Evolutionary conservation across 176 grass and related monocot genomes (phyloP).

Genomic region (Triticum dicoccoides): DNA sequence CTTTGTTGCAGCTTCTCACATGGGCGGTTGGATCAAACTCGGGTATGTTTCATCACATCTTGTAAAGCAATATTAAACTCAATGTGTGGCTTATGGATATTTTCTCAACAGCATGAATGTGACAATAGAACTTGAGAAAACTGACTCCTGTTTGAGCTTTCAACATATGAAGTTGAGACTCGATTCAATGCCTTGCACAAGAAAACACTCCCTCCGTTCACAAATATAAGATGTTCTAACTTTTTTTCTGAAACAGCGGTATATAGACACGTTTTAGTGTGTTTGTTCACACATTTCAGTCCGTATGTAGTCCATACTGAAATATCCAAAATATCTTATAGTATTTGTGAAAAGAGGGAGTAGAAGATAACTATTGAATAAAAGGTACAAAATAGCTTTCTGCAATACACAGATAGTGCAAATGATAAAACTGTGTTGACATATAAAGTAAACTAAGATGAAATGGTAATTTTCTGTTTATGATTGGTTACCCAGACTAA

Average conservation of each 20-base stretch:
- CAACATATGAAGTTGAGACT: not conserved
- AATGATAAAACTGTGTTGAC: not conserved
- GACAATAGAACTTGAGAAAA: not conserved
- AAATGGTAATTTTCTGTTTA: conserved; percentile 1
- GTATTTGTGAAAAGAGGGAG: no score
- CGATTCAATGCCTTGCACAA: not conserved
- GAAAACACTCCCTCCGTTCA: not conserved
- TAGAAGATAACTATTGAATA: conserved; percentile 1
- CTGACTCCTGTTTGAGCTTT: not conserved
- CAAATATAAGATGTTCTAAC: no score
- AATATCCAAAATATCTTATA: no score
- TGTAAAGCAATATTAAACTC: not conserved
- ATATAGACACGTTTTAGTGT: no score
- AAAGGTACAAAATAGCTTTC: not conserved
- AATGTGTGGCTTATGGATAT: not conserved
- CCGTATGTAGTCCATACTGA: no score
- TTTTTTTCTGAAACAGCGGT: no score
- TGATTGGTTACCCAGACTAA: not conserved
- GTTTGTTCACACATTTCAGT: no score
- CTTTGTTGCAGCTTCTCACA: not conserved
- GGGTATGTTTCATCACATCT: not conserved
- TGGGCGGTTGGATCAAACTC: not conserved
- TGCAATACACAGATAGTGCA: not conserved
- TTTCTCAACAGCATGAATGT: not conserved
- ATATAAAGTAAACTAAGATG: not conserved